Base-by-base conservation (phyloP, 2,329 filamentous ascomycete species). In the Aaosphaeria arxii region DNA sequence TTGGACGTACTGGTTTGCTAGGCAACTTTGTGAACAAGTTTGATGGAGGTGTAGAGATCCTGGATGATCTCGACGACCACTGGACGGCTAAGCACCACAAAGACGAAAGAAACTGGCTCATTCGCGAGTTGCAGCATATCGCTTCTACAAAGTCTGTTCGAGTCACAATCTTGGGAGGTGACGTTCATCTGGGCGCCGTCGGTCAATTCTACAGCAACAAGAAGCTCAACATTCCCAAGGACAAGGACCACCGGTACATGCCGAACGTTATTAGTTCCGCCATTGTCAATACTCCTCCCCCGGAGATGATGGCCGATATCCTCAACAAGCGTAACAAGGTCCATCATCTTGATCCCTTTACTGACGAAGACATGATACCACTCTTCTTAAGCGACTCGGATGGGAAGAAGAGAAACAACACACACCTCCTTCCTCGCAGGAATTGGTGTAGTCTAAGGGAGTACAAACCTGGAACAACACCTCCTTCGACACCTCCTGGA, bases 71-170 rank as follows among this genome's bases (percentile, higher is more conserved):
- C 7, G 92, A 96, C 65, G 94, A 97, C 69, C 92, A 99, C 66
- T 99, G 94, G 94, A 96, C 92, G 1, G 89, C 92, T 35, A 95
- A 90, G 66, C 89, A 91, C 64, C 91, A 97, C 74, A 99, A 97
- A 67, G 79, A 84, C 29, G 94, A 99, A 71, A 84, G 94, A 44
- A 89, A 86, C 53, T 87, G 89, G 70, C 79, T 97, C 53, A 83
- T 99, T 38, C 88, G 94, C 65, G 91, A 96, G 61, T 76, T 99
- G 29, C 95, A 99, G 70, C 90, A 96, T 61, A 78, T 99, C 50
- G 91, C 95, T 6, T 90, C 89, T 24, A 90, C 94, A 67, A 95
- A 95, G 68, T 96, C 90, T 11, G 82, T 96, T 44, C 87, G 94
- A 40, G 79, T 99, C 44, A 97, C 92, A 0, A 90, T 99, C 51